Evolutionary conservation across 2,329 filamentous ascomycete species (phyloP), one percentile per base, ranked within the genome.

Genomic region (Sporothrix protearum): DNA sequence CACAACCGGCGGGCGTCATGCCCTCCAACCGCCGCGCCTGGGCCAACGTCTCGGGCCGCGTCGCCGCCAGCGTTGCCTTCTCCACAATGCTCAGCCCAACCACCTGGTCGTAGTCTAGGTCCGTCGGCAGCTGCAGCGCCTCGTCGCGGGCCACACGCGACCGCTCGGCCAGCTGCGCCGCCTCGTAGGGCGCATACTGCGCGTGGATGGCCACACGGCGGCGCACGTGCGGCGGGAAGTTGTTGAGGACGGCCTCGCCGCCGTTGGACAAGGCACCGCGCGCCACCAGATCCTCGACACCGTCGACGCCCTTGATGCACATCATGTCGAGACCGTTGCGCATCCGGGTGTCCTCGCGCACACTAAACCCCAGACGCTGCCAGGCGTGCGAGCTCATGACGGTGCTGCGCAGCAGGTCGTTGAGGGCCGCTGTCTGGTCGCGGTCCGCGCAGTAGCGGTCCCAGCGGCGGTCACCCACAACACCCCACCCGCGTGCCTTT

Each of bases 11-110:
- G 0, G 89, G 88, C 25, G 88, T 91, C 73, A 91, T 83, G 3
- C 95, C 95, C 80, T 99, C 96, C 12, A 97, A 88, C 16, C 96
- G 84, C 66, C 93, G 86, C 42, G 95, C 95, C 85, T 97, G 96
- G 0, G 93, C 95, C 28, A 99, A 84, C 73, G 88, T 96, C 80
- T 96, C 93, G 0, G 96, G 96, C 68, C 88, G 84, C 0, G 93
- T 91, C 2, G 84, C 82, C 72, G 87, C 86, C 47, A 99, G 83
- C 3, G 91, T 86, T 36, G 88, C 85, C 80, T 88, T 90, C 83
- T 98, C 96, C 72, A 93, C 94, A 49, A 89, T 86, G 71, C 92
- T 94, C 69, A 99, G 83, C 0, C 94, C 94, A 45, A 86, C 83
- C 0, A 99, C 85, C 14, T 80, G 77, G 57, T 88, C 85, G 77